Evolutionary conservation across 2,329 filamentous ascomycete species (phyloP).

Genomic region (Trichophyton simii): DNA sequence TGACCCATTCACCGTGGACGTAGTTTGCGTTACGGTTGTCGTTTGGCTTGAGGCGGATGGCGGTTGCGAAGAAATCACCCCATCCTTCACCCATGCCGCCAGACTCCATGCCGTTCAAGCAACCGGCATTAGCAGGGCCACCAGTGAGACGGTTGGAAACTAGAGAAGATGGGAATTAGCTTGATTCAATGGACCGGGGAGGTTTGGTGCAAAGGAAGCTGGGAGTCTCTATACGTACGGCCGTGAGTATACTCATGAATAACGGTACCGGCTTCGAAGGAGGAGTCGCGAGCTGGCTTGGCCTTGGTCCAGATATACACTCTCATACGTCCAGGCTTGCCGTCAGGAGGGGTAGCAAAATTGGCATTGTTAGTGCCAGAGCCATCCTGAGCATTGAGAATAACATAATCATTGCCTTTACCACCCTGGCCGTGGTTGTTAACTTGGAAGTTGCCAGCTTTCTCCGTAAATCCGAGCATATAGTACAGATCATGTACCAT

Average conservation of each 20-base stretch:
- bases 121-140: slow-evolving; percentile 9
- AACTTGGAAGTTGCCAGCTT: slow-evolving; percentile 10
- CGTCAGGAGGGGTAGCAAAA: slow-evolving; percentile 12
- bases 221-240: slow-evolving; percentile 5
- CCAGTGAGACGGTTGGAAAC: slow-evolving; percentile 13
- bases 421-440: slow-evolving; percentile 10
- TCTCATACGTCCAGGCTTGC: slow-evolving; percentile 11
- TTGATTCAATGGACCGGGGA: too few relatives aligned
- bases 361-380: slow-evolving; percentile 12
- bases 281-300: slow-evolving; percentile 8
- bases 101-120: slow-evolving; percentile 9
- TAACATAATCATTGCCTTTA: slow-evolving; percentile 9
- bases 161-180: neutral
- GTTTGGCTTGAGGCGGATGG: slow-evolving; percentile 8
- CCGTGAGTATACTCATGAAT: slow-evolving; percentile 13
- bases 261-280: slow-evolving; percentile 11
- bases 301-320: slow-evolving; percentile 11
- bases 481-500: slow-evolving; percentile 10
- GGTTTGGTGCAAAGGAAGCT: neutral
- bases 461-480: slow-evolving; percentile 11
- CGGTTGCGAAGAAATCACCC: slow-evolving; percentile 11
- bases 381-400: slow-evolving; percentile 11
- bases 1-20: slow-evolving; percentile 9
- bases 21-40: slow-evolving; percentile 8
- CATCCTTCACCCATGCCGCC: slow-evolving; percentile 14